Base-by-base conservation (phyloP, 441 rosid species). In the Pelargonium myrrhifolium region DNA sequence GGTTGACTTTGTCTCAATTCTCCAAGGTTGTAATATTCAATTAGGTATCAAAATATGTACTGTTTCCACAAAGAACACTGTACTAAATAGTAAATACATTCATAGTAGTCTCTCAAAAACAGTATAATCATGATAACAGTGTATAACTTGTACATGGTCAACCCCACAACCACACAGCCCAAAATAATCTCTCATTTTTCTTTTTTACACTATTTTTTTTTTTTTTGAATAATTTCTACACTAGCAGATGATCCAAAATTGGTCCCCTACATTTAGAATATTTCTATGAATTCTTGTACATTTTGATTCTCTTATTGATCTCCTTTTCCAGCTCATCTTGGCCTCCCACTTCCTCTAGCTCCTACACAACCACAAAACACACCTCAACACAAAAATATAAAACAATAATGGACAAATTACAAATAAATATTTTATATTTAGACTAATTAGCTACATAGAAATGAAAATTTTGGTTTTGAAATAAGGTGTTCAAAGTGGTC, bases 331-430 rank as follows among this genome's bases (percentile, higher is more conserved):
- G 64, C 76, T 90, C 98, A 73, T 93, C 87, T 0, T 60, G 17
- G 18, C 97, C 98, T 74, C 92, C 97, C 21, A 90, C 95, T 74
- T 93, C 85, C 71, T 89, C 93, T n/a, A 93, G 5, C 75, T 90
- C 98, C 98, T 93, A 76, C 58, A 56, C 49, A 45, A 9, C 11
- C 14, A 28, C 62, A 14, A 31, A 24, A 7, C 0, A 18, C 1
- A 47, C 12, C 4, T 42, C 26, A 2, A 65, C 3, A 0, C 12
- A 12, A n/a, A 35, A 8, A 4, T 26, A 2, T 1, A 5, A 4
- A 26, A 64, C 9, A 18, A 59, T 7, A 28, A 47, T 18, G 20
- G 55, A 9, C 20, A 35, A 18, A 15, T 24, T 39, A 11, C 22
- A n/a, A 20, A 4, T 4, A 39, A 28, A 28, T 1, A 28, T 28